These are phyloP conservation scores for Artemisia argyi DNA, from an alignment of 129 eudicot genomes.

Conservation along the genomic window DNA sequence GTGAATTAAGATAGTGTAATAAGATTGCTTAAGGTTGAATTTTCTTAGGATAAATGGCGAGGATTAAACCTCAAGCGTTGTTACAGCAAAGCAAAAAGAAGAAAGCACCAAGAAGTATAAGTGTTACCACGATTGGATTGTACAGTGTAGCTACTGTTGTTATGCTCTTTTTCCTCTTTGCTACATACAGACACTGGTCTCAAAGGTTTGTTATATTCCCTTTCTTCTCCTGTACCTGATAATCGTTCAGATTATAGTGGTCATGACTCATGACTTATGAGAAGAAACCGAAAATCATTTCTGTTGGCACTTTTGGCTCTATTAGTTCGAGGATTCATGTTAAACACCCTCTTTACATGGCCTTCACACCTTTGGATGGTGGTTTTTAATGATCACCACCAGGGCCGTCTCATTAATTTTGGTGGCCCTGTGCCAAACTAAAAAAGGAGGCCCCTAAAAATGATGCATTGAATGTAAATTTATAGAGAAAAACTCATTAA, in stretches of 20 bases:
- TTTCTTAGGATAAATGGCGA: conserved; percentile 59
- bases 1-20: conserved; percentile 9
- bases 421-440: too few relatives aligned
- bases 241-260: neutral
- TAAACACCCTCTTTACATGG: too few relatives aligned
- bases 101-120: conserved; percentile 82
- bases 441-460: too few relatives aligned
- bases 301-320: neutral
- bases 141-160: conserved; percentile 59
- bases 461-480: too few relatives aligned
- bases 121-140: conserved; percentile 56
- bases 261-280: neutral
- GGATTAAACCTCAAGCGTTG: conserved; percentile 96
- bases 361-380: too few relatives aligned
- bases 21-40: conserved; percentile 18
- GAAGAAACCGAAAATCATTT: conserved; percentile 2
- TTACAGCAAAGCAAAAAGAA: conserved; percentile 98
- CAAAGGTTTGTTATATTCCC: conserved; percentile 53
- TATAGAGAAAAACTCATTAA: too few relatives aligned
- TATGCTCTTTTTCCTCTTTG: conserved; percentile 66
- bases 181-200: conserved; percentile 82
- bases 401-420: too few relatives aligned
- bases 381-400: neutral
- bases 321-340: too few relatives aligned
- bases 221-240: neutral